Conservation (phyloP, 176 grass and related monocot species). For the Olyra latifolia region DNA sequence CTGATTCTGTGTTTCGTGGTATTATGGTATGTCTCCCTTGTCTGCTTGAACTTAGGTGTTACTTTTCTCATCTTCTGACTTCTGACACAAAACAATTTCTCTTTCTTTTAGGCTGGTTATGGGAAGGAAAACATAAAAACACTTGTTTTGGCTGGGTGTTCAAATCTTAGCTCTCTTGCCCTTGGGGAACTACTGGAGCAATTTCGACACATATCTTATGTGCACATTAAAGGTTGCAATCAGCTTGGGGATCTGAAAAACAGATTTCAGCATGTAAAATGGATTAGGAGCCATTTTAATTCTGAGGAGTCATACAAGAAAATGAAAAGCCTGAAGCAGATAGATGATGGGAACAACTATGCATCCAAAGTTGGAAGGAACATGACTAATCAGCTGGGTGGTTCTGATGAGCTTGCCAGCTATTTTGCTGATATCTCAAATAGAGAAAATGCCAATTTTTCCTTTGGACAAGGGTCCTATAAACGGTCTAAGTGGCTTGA, state of each 20-base stretch:
- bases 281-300: conserved; percentile 58
- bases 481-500: conserved; percentile 93
- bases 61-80: conserved; percentile 33
- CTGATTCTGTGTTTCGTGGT: conserved; percentile 54
- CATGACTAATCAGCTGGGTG: conserved; percentile 55
- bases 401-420: conserved; percentile 65
- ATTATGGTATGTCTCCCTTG: conserved; percentile 71
- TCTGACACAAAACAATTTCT: conserved; percentile 31
- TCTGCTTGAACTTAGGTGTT: conserved; percentile 33
- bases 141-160: conserved; percentile 73
- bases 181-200: conserved; percentile 67
- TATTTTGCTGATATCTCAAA: conserved; percentile 64
- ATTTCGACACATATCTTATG: conserved; percentile 63
- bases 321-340: conserved; percentile 72
- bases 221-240: conserved; percentile 83
- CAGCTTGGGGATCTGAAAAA: conserved; percentile 77
- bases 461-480: conserved; percentile 92
- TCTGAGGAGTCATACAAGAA: conserved; percentile 61
- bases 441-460: conserved; percentile 55
- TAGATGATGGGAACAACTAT: conserved; percentile 58
- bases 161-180: conserved; percentile 62
- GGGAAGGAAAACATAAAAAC: conserved; percentile 72
- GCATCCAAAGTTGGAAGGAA: conserved; percentile 52
- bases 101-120: conserved; percentile 78
- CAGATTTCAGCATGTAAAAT: conserved; percentile 84